Evolutionary conservation across 208 protist species (phyloP).

Genomic region (Leishmania aethiopica): DNA sequence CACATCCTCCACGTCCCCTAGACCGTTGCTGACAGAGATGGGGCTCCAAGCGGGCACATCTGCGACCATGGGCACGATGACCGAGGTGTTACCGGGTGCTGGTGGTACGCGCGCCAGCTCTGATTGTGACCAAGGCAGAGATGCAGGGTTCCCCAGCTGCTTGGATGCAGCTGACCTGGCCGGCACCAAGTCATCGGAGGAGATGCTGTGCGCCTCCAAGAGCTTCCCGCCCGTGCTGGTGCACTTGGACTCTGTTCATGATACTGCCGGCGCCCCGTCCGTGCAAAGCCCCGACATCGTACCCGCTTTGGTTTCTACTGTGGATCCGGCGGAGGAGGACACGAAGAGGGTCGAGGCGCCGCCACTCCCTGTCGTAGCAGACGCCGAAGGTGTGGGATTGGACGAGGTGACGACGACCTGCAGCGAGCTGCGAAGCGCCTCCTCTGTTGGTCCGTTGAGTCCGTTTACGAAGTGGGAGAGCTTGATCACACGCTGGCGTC

Average conservation of each 20-base stretch:
- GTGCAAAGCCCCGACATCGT: neutral
- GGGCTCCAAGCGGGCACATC: neutral
- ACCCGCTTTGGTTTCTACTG: neutral
- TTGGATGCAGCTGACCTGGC: conserved; percentile 15
- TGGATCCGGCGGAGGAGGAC: neutral
- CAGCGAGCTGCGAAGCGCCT: neutral
- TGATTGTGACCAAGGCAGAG: conserved; percentile 5
- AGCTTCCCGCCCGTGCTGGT: neutral
- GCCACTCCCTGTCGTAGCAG: neutral
- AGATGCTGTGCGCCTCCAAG: neutral
- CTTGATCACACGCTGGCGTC: conserved; percentile 59
- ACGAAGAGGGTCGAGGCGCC: neutral
- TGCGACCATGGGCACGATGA: neutral
- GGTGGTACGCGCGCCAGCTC: neutral
- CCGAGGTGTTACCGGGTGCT: neutral
- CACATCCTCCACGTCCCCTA: neutral
- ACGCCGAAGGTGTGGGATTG: neutral
- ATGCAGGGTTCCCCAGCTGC: conserved; percentile 1
- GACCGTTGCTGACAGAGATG: neutral
- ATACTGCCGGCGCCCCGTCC: neutral
- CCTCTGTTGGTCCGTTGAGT: conserved; percentile 21
- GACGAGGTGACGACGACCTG: neutral
- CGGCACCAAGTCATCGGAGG: conserved; percentile 2
- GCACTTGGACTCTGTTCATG: neutral
- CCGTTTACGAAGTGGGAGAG: conserved; percentile 42